Evolutionary conservation across 2,329 filamentous ascomycete species (phyloP).

Genomic region (Apiospora malaysiana): DNA sequence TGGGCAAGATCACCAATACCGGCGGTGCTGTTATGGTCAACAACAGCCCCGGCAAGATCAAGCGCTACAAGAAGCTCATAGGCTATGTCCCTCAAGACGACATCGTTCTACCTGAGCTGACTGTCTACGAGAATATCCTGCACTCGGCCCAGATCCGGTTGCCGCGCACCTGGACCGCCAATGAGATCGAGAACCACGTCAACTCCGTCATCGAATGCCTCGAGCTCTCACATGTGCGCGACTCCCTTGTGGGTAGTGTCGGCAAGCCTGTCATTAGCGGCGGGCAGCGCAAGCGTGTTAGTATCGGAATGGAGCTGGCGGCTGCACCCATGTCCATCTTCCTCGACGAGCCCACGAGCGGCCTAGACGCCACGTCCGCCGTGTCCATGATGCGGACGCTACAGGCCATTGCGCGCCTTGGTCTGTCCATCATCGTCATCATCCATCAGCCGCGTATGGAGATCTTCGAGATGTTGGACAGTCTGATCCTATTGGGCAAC

Average conservation of each 20-base stretch:
- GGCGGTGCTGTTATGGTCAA: conserved; percentile 59
- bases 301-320: conserved; percentile 64
- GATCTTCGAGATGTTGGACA: conserved; percentile 63
- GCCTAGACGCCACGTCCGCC: conserved; percentile 60
- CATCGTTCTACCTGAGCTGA: conserved; percentile 63
- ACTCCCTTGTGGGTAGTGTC: conserved; percentile 58
- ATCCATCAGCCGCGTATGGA: conserved; percentile 66
- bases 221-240: conserved; percentile 56
- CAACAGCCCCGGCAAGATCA: conserved; percentile 52
- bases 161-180: conserved; percentile 55
- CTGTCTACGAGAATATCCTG: conserved; percentile 66
- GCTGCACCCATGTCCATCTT: conserved; percentile 62
- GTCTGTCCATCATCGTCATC: conserved; percentile 63
- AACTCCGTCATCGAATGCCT: conserved; percentile 61
- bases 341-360: conserved; percentile 59
- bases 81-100: conserved; percentile 69
- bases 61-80: conserved; percentile 63
- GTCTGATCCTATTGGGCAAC: conserved; percentile 59
- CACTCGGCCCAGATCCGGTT: conserved; percentile 62
- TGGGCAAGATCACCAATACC: conserved; percentile 61
- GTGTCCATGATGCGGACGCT: conserved; percentile 61
- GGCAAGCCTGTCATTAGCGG: conserved; percentile 59
- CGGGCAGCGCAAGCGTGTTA: conserved; percentile 63
- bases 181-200: conserved; percentile 58
- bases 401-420: conserved; percentile 57